Evolutionary conservation across 2,329 filamentous ascomycete genomes (phyloP).

Genomic region (Helotiales sp.): DNA sequence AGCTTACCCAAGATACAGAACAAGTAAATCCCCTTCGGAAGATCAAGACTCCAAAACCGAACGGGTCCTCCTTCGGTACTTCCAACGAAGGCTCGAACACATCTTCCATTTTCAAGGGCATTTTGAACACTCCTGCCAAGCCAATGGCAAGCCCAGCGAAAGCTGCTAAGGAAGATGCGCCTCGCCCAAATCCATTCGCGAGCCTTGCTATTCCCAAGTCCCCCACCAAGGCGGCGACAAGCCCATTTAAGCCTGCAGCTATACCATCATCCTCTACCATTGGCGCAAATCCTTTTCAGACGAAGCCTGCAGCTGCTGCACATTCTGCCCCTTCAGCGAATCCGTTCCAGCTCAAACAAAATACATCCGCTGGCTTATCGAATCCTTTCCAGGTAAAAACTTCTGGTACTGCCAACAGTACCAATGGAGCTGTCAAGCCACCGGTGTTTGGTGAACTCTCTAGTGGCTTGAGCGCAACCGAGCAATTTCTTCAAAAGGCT

Average conservation of each 20-base stretch:
- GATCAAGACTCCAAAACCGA: conserved; percentile 21
- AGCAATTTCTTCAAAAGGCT: conserved; percentile 27
- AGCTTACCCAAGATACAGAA: conserved; percentile 30
- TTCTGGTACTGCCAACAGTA: not conserved
- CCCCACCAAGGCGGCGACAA: conserved; percentile 8
- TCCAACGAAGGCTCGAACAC: conserved; percentile 34
- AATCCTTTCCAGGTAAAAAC: not conserved
- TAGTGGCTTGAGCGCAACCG: conserved; percentile 21
- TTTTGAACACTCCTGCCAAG: conserved; percentile 30
- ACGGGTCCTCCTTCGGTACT: conserved; percentile 21
- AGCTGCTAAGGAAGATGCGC: conserved; percentile 16
- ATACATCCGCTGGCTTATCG: not conserved
- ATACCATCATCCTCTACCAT: not conserved
- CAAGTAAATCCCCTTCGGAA: conserved; percentile 24
- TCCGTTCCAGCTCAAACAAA: not conserved
- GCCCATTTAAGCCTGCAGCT: conserved; percentile 14
- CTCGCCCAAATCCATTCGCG: conserved; percentile 32
- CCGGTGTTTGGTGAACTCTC: conserved; percentile 23
- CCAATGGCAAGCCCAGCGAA: conserved; percentile 24
- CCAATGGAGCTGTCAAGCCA: conserved; percentile 21
- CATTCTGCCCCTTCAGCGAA: no score
- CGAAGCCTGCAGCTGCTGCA: not conserved
- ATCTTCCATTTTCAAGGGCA: conserved; percentile 34
- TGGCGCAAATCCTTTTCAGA: not conserved
- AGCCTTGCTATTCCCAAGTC: conserved; percentile 24